Evolutionary conservation across 1,284 basidiomycete genomes (phyloP).

Genomic region (Bjerkandera adusta): DNA sequence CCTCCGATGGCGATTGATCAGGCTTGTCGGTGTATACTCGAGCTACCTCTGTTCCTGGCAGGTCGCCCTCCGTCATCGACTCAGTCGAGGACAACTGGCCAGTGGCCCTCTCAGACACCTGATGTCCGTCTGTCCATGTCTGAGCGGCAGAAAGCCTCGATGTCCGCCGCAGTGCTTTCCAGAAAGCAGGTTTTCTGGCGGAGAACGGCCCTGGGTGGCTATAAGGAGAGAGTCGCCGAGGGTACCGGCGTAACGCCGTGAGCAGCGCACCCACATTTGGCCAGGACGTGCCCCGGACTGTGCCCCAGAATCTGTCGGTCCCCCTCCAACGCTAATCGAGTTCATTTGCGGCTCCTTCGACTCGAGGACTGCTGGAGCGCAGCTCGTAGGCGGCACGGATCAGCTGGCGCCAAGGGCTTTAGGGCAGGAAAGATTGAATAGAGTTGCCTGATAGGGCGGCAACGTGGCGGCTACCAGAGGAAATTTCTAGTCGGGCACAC

Average conservation of each 20-base stretch:
- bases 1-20: too few relatives aligned
- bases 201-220: conserved; percentile 1
- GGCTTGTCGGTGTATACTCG: too few relatives aligned
- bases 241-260: conserved; percentile 9
- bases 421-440: conserved; percentile 10
- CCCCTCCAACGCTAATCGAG: conserved; percentile 7
- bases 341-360: conserved; percentile 1
- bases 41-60: too few relatives aligned
- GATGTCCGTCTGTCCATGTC: too few relatives aligned
- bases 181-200: background rate
- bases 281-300: background rate
- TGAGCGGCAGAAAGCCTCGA: too few relatives aligned
- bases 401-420: conserved; percentile 6
- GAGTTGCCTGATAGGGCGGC: background rate
- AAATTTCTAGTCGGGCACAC: conserved; percentile 11
- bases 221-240: conserved; percentile 7
- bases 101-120: too few relatives aligned
- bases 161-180: too few relatives aligned
- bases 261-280: background rate
- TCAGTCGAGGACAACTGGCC: too few relatives aligned
- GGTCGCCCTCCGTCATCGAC: too few relatives aligned
- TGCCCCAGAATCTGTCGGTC: conserved; percentile 6
- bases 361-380: conserved; percentile 4
- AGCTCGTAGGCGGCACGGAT: conserved; percentile 11
- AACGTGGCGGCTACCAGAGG: conserved; percentile 16